Conservation (phyloP, 2,329 filamentous ascomycete genomes). For the Plenodomus tracheiphilus region DNA sequence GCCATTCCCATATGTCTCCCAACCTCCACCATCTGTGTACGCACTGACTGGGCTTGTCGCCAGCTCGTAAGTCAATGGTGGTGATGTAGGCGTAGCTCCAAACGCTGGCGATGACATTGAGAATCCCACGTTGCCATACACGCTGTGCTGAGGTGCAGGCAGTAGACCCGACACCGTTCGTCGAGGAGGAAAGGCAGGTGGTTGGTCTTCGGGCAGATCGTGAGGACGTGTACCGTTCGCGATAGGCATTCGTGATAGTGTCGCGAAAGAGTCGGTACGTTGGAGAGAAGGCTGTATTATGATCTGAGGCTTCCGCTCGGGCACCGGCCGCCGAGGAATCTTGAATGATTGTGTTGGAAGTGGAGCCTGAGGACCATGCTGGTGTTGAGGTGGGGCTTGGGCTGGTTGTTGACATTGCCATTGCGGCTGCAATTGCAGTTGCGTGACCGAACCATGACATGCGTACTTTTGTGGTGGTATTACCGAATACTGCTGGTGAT, state of each 20-base stretch:
- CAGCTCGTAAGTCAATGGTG: conserved; percentile 18
- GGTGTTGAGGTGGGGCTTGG: conserved; percentile 13
- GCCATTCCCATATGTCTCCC: conserved; percentile 28
- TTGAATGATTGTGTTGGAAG: conserved; percentile 29
- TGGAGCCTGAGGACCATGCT: conserved; percentile 18
- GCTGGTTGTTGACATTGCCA: conserved; percentile 10
- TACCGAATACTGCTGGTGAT: conserved; percentile 14
- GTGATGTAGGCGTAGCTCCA: conserved; percentile 23
- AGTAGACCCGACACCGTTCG: conserved; percentile 5
- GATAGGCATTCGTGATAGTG: conserved; percentile 40
- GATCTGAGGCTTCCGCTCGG: conserved; percentile 25
- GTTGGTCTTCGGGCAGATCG: conserved; percentile 9
- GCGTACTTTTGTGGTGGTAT: conserved; percentile 31
- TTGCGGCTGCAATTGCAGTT: conserved; percentile 10
- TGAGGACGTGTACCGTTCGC: conserved; percentile 35
- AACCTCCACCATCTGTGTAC: conserved; percentile 31
- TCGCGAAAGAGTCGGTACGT: conserved; percentile 39
- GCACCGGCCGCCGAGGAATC: conserved; percentile 33
- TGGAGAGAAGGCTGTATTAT: conserved; percentile 36
- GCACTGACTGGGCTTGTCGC: conserved; percentile 8
- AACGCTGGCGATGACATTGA: conserved; percentile 35
- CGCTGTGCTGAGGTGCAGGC: conserved; percentile 17
- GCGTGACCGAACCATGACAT: conserved; percentile 17
- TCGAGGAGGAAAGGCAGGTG: conserved; percentile 16
- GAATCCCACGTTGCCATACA: conserved; percentile 32